Evolutionary conservation across 345 rosid species (phyloP).

Genomic region (Brassica rapa): DNA sequence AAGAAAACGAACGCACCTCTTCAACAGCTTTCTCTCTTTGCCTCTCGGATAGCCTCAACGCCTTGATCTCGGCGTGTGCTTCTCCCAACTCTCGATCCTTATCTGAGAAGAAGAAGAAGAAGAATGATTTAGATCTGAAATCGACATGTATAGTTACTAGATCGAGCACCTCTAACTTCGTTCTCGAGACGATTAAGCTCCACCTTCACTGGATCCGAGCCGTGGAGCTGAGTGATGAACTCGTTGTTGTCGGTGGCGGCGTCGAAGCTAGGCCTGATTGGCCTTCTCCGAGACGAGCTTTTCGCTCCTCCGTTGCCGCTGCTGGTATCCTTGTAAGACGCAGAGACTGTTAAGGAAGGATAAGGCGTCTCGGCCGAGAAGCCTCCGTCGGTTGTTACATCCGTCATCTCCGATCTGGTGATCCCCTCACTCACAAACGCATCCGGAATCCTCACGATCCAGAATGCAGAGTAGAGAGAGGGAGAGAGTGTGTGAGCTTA

Average conservation of each 20-base stretch:
- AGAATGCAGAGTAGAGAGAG: conserved; percentile 3
- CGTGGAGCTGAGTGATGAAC: conserved; percentile 82
- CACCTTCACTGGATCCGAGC: conserved; percentile 98
- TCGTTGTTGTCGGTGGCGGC: conserved; percentile 79
- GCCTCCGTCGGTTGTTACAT: conserved; percentile 27
- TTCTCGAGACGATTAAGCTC: conserved; percentile 99
- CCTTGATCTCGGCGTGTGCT: conserved; percentile 94
- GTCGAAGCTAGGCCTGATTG: conserved; percentile 81
- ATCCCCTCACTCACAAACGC: conserved; percentile 22
- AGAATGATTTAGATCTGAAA: conserved; percentile 33
- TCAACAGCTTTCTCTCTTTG: conserved; percentile 96
- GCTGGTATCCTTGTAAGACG: conserved; percentile 67
- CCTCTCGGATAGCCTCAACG: conserved; percentile 76
- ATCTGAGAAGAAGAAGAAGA: conserved; percentile 54
- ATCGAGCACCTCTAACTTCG: conserved; percentile 97
- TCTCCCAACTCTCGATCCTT: conserved; percentile 91
- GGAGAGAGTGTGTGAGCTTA: conserved; percentile 6
- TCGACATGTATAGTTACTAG: conserved; percentile 46
- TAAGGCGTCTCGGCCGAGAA: conserved; percentile 15
- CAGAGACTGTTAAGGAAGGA: conserved; percentile 55
- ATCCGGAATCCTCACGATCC: conserved; percentile 26
- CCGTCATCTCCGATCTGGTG: conserved; percentile 37
- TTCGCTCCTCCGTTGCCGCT: conserved; percentile 41
- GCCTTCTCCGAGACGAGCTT: conserved; percentile 66
- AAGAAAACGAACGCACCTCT: conserved; percentile 48